Evolutionary conservation across 495 filamentous ascomycete species (phyloP).

Genomic region (Collariella sp.): DNA sequence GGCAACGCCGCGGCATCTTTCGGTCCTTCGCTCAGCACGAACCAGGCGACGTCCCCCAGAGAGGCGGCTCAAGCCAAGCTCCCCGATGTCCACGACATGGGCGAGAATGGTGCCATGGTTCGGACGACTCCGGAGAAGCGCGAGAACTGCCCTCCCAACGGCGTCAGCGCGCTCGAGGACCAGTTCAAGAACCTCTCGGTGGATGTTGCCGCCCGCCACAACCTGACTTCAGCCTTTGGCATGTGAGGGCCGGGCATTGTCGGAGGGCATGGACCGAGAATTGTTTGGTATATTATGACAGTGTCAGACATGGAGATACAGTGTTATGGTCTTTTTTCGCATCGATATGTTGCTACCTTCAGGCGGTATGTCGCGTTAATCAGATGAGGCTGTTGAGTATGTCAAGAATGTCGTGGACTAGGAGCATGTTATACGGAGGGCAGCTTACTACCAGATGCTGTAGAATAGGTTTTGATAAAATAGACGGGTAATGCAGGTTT

Average conservation of each 20-base stretch:
- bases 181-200: constrained; percentile 22
- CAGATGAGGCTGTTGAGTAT: neutral
- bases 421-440: constrained; percentile 15
- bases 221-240: constrained; percentile 7
- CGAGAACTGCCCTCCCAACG: constrained; percentile 35
- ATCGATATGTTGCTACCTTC: constrained; percentile 12
- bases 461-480: constrained; percentile 21
- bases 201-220: constrained; percentile 9
- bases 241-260: constrained; percentile 3
- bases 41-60: constrained; percentile 12
- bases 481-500: neutral
- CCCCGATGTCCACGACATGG: constrained; percentile 17
- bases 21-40: constrained; percentile 30
- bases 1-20: constrained; percentile 38
- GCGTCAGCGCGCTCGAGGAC: constrained; percentile 22
- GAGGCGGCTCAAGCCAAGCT: constrained; percentile 21
- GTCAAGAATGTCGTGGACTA: neutral
- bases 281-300: constrained; percentile 4
- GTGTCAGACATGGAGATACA: neutral
- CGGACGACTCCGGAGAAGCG: constrained; percentile 24
- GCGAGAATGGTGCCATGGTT: constrained; percentile 17
- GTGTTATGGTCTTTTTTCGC: constrained; percentile 8
- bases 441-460: constrained; percentile 25
- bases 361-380: constrained; percentile 9
- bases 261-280: neutral